These are phyloP conservation scores for Lactarius trivialis DNA, from an alignment of 768 basidiomycete genomes.

Conservation along the genomic window DNA sequence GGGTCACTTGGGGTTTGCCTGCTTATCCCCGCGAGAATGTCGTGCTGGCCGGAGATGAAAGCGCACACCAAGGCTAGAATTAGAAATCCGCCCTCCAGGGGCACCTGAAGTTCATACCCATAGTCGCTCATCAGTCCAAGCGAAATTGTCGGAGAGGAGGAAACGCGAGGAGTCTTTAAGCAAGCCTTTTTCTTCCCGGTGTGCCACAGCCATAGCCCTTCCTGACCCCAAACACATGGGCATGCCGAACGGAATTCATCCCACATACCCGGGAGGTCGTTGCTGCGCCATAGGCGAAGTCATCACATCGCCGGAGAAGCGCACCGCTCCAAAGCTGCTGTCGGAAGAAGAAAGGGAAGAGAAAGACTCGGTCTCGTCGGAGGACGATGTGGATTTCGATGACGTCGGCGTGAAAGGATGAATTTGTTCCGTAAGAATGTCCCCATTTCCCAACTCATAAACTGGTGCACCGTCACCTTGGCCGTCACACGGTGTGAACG, in stretches of 20 bases:
- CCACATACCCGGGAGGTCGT: constrained; percentile 24
- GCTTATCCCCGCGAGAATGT: neutral
- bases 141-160: constrained; percentile 25
- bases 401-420: constrained; percentile 53
- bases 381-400: constrained; percentile 43
- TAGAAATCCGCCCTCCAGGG: constrained; percentile 8
- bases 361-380: constrained; percentile 40
- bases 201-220: constrained; percentile 10
- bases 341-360: constrained; percentile 46
- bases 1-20: neutral
- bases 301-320: constrained; percentile 26
- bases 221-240: neutral
- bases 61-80: neutral
- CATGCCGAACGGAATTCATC: neutral
- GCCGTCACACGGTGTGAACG: neutral
- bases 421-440: constrained; percentile 68
- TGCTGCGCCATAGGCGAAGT: constrained; percentile 29
- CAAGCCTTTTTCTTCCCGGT: constrained; percentile 31
- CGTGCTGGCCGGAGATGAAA: constrained; percentile 12
- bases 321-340: constrained; percentile 40
- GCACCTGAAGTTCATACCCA: neutral
- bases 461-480: neutral
- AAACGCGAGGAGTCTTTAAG: constrained; percentile 29
- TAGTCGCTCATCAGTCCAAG: neutral
- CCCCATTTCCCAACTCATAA: neutral